A percentile compares a stretch with the other conserved stretches of the same genome.
Evolutionary conservation across 768 basidiomycete genomes (phyloP).

Genomic region (Calocybe indica): DNA sequence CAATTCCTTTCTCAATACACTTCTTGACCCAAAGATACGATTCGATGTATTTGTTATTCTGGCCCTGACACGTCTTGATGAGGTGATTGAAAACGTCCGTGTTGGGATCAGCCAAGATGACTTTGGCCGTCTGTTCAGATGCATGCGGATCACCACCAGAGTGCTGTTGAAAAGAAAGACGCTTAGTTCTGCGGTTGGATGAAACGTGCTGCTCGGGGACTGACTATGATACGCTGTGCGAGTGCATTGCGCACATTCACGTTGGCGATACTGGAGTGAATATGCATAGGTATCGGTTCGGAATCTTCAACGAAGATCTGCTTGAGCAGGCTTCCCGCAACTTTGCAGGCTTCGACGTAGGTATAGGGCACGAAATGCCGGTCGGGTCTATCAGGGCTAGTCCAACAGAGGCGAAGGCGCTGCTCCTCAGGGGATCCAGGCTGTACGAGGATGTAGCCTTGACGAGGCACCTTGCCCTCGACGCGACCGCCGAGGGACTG

Average conservation of each 20-base stretch:
- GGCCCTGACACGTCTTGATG: slow-evolving; percentile 64
- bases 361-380: slow-evolving; percentile 77
- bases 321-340: slow-evolving; percentile 64
- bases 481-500: slow-evolving; percentile 74
- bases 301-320: slow-evolving; percentile 73
- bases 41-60: slow-evolving; percentile 71
- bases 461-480: slow-evolving; percentile 71
- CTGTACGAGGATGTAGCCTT: slow-evolving; percentile 69
- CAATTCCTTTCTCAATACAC: slow-evolving; percentile 62
- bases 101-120: slow-evolving; percentile 76
- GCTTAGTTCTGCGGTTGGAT: too few relatives aligned
- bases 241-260: slow-evolving; percentile 64
- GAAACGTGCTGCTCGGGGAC: slow-evolving; percentile 1
- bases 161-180: slow-evolving; percentile 39
- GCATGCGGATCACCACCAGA: slow-evolving; percentile 77
- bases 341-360: slow-evolving; percentile 80
- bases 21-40: slow-evolving; percentile 82
- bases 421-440: slow-evolving; percentile 65
- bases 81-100: slow-evolving; percentile 73
- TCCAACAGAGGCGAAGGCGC: slow-evolving; percentile 73
- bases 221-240: slow-evolving; percentile 65
- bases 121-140: slow-evolving; percentile 62
- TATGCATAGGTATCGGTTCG: slow-evolving; percentile 66
- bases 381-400: slow-evolving; percentile 60
- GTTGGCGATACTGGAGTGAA: slow-evolving; percentile 77